These are phyloP conservation scores for Ammopiptanthus mongolicus DNA, from an alignment of 306 rosid species.

Conservation along the genomic window DNA sequence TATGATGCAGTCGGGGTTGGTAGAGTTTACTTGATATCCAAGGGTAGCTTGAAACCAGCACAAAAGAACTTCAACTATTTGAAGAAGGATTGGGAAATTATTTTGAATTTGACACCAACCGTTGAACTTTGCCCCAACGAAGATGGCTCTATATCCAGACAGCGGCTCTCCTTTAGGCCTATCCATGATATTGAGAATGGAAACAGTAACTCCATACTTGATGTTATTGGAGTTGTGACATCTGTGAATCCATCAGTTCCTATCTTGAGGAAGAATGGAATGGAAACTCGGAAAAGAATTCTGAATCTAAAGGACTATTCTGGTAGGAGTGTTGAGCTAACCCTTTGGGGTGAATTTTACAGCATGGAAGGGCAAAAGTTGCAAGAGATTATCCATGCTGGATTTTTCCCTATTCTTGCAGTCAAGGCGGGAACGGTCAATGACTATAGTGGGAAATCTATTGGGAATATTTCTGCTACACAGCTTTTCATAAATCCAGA, in stretches of 20 bases:
- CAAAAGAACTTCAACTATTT: too few relatives aligned
- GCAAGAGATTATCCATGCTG: constrained; percentile 62
- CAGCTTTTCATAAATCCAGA: constrained; percentile 89
- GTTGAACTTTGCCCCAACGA: constrained; percentile 85
- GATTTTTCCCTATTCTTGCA: constrained; percentile 70
- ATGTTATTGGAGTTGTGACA: constrained; percentile 73
- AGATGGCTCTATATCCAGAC: constrained; percentile 87
- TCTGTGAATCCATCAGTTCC: constrained; percentile 85
- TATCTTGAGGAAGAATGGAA: constrained; percentile 91
- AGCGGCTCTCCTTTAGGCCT: constrained; percentile 75
- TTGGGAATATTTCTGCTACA: constrained; percentile 83
- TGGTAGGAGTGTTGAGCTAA: constrained; percentile 74
- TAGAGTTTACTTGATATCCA: constrained; percentile 85
- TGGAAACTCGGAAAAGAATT: constrained; percentile 92
- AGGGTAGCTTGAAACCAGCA: too few relatives aligned
- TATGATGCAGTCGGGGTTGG: constrained; percentile 76
- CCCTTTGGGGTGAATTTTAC: constrained; percentile 96
- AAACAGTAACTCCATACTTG: constrained; percentile 72
- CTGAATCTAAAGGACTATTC: constrained; percentile 78
- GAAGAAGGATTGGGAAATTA: too few relatives aligned
- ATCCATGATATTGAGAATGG: constrained; percentile 78
- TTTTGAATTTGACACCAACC: constrained; percentile 67
- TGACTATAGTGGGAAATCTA: constrained; percentile 86
- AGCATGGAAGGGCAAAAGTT: constrained; percentile 88
- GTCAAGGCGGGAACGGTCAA: constrained; percentile 88